Evolutionary conservation across 2,329 filamentous ascomycete genomes (phyloP).

Genomic region (Arthrobotrys sphaeroides): DNA sequence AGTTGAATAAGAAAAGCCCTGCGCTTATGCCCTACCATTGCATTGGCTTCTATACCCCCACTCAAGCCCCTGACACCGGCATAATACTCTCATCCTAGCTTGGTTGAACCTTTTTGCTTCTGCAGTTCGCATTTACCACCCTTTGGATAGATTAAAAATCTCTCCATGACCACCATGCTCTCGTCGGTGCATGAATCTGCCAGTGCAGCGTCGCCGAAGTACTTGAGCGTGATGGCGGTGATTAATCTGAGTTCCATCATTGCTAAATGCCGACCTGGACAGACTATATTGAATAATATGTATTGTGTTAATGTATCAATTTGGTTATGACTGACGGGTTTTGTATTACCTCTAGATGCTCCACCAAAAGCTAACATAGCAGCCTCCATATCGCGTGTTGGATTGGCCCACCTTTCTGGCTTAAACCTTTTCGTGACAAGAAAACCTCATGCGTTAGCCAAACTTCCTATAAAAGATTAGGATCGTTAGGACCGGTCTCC

Average conservation of each 20-base stretch:
- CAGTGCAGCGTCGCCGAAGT: background rate
- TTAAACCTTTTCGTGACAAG: conserved; percentile 28
- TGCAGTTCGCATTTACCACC: conserved; percentile 1
- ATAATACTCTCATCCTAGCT: too few species aligned
- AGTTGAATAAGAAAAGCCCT: too few species aligned
- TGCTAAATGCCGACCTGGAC: background rate
- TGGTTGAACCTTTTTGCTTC: background rate
- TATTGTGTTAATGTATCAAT: background rate
- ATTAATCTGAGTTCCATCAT: background rate
- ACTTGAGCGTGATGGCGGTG: background rate
- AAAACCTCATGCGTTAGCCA: background rate
- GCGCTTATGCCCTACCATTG: too few species aligned
- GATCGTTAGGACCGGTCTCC: too few species aligned
- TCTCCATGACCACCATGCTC: conserved; percentile 16
- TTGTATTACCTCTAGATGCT: conserved; percentile 1
- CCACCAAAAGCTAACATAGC: background rate
- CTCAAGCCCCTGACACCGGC: too few species aligned
- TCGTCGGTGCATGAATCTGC: conserved; percentile 39
- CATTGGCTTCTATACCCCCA: too few species aligned
- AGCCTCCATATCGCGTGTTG: conserved; percentile 21
- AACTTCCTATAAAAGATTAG: background rate
- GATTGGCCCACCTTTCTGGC: conserved; percentile 33
- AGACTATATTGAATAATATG: background rate
- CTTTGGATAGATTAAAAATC: background rate
- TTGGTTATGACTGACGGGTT: background rate